Percentiles rank a stretch among this genome's conserved stretches.
phyloP scores from a whole-genome alignment of 768 basidiomycete genomes.

The Lactarius deliciosus region DNA sequence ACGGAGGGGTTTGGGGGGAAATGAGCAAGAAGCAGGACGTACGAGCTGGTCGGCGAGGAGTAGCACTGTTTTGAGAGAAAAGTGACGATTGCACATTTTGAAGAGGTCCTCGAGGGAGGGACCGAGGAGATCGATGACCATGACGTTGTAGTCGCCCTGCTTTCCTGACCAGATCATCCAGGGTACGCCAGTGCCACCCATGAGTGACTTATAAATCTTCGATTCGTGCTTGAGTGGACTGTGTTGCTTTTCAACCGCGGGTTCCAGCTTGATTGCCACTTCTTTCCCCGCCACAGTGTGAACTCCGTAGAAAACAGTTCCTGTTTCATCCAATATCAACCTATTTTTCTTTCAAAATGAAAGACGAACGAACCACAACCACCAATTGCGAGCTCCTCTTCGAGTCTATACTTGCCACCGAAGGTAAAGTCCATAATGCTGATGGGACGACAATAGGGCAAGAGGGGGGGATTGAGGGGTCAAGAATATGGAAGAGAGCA shows the following conservation, averaged over 20 bases:
- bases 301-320: conserved; percentile 75
- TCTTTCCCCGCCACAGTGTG: conserved; percentile 82
- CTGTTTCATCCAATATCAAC: conserved; percentile 37
- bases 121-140: conserved; percentile 96
- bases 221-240: conserved; percentile 85
- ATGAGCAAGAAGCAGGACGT: conserved; percentile 35
- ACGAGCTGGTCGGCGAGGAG: conserved; percentile 94
- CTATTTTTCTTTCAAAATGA: not conserved
- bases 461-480: not conserved
- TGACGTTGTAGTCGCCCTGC: conserved; percentile 93
- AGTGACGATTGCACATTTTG: conserved; percentile 87
- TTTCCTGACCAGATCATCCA: conserved; percentile 92
- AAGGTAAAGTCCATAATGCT: conserved; percentile 46
- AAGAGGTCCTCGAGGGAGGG: conserved; percentile 86
- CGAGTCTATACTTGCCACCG: conserved; percentile 74
- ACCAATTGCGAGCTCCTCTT: conserved; percentile 78
- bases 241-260: conserved; percentile 48
- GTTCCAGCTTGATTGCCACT: conserved; percentile 82
- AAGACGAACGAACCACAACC: conserved; percentile 59
- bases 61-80: conserved; percentile 91
- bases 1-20: not conserved
- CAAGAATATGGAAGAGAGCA: not conserved
- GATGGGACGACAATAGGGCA: not conserved
- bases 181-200: conserved; percentile 85
- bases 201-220: conserved; percentile 88